Evolutionary conservation across 129 eudicot genomes (phyloP), one percentile per base, ranked within the genome.

Genomic region (Flaveria robusta): DNA sequence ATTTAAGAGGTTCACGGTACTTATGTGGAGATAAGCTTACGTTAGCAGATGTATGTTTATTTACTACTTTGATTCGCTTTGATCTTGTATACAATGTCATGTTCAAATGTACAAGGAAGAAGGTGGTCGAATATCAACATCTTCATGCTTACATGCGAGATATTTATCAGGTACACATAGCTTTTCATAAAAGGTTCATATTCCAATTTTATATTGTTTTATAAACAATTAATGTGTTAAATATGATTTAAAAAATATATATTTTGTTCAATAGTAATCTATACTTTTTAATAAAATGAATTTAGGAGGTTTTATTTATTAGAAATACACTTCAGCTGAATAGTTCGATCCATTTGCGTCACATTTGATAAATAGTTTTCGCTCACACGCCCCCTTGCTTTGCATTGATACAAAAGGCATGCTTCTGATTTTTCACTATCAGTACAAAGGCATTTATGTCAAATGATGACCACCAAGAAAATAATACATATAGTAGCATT

Each of bases 51-150:
- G 87, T 94, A 47, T 94, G 99, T 23, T 76, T 91, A 74, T 94
- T 94, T 49, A 91, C 99, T 51, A 94, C 99, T 12, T 86, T 94
- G 81, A 83, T 94, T 74, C 89, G 97, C 34, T 94, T 94, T 74
- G 99, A 94, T 84, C 86, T 85, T 0, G 97, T 91, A 0, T 94
- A 94, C 64, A 94, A 89, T 81, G 96, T 86, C 51, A 82, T 94
- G 79, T 94, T 94, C 91, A 94, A 94, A 81, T 94, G 98, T 75
- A 91, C 98, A 26, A 91, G 87, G 88, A 91, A 91, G 96, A 94
- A 94, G 85, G 84, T 94, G 64, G 79, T 94, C 18, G 99, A 94
- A 65, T 94, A 85, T 78, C 76, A 75, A 12, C 86, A 86, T 70
- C 97, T 94, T 72, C 86, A 91, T 74, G 99, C 87, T 11, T 94